These are phyloP conservation scores for Euphrasia arctica DNA, from an alignment of 305 asterid species.

Conservation along the genomic window DNA sequence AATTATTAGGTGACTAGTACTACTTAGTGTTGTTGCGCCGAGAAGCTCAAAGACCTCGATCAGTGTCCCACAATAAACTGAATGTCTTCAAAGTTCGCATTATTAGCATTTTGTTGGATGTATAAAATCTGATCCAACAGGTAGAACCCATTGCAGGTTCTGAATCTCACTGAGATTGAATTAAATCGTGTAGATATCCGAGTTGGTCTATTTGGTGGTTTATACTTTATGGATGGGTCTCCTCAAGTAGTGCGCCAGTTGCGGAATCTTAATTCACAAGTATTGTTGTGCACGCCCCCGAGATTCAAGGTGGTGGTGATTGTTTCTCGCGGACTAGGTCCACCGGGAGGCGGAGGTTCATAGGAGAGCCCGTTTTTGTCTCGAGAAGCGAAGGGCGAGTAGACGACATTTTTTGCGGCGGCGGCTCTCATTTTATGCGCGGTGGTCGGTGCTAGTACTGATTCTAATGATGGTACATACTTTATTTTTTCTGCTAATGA, in stretches of 20 bases:
- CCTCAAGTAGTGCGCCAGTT: conserved; percentile 89
- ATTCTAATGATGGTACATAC: conserved; percentile 63
- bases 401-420: too few species aligned
- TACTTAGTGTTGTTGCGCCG: too few species aligned
- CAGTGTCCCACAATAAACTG: too few species aligned
- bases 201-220: conserved; percentile 84
- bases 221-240: conserved; percentile 90
- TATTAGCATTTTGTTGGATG: conserved; percentile 19
- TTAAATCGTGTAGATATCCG: conserved; percentile 78
- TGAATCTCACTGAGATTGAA: conserved; percentile 84
- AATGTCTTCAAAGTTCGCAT: neutral
- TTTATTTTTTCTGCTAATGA: conserved; percentile 35
- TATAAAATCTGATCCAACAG: conserved; percentile 9
- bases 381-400: too few species aligned
- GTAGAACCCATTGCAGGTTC: conserved; percentile 47
- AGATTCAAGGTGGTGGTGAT: too few species aligned
- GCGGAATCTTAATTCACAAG: conserved; percentile 79
- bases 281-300: conserved; percentile 8
- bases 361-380: too few species aligned
- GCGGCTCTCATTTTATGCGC: conserved; percentile 26
- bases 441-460: conserved; percentile 47
- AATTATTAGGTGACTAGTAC: too few species aligned
- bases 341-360: too few species aligned
- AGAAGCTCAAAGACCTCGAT: too few species aligned
- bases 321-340: too few species aligned